A percentile compares a stretch with the other conserved stretches of the same genome.
These are phyloP conservation scores for Curvularia verruculosa DNA, from an alignment of 2,329 filamentous ascomycete genomes.

Conservation along the genomic window DNA sequence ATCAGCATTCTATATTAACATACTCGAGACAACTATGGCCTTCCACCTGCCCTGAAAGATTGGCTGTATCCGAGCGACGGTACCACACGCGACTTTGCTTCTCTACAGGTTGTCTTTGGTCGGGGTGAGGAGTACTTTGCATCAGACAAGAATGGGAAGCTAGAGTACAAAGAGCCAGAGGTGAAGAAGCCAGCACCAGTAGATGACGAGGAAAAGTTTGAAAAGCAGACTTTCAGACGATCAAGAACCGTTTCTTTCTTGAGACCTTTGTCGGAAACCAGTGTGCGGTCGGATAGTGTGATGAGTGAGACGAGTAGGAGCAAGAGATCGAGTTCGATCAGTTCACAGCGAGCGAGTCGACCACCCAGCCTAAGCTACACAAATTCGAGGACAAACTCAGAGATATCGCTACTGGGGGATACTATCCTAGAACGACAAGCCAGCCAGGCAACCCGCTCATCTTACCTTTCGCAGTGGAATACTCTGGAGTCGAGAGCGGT, in stretches of 20 bases:
- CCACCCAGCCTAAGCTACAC: slow-evolving; percentile 30
- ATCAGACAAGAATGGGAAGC: slow-evolving; percentile 47
- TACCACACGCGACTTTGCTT: slow-evolving; percentile 39
- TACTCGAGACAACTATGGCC: slow-evolving; percentile 42
- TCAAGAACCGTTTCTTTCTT: slow-evolving; percentile 42
- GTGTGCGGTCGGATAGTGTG: slow-evolving; percentile 18
- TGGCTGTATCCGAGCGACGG: slow-evolving; percentile 46
- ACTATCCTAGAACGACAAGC: slow-evolving; percentile 8
- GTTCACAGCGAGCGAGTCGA: slow-evolving; percentile 26
- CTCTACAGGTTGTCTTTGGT: slow-evolving; percentile 49
- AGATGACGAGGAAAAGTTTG: slow-evolving; percentile 28
- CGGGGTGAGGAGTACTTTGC: slow-evolving; percentile 50
- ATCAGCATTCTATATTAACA: neutral
- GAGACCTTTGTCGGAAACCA: slow-evolving; percentile 34
- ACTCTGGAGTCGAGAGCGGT: neutral
- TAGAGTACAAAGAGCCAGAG: slow-evolving; percentile 46
- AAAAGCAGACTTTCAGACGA: slow-evolving; percentile 30
- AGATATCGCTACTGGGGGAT: slow-evolving; percentile 24
- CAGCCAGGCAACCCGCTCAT: slow-evolving; percentile 12
- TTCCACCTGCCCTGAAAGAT: slow-evolving; percentile 39
- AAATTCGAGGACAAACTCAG: slow-evolving; percentile 32
- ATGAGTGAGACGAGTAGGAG: slow-evolving; percentile 16
- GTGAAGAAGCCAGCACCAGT: slow-evolving; percentile 20
- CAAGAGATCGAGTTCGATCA: slow-evolving; percentile 27
- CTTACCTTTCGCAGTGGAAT: slow-evolving; percentile 13